phyloP scores from a whole-genome alignment of 106 monocot species.

The Hemerocallis citrina region DNA sequence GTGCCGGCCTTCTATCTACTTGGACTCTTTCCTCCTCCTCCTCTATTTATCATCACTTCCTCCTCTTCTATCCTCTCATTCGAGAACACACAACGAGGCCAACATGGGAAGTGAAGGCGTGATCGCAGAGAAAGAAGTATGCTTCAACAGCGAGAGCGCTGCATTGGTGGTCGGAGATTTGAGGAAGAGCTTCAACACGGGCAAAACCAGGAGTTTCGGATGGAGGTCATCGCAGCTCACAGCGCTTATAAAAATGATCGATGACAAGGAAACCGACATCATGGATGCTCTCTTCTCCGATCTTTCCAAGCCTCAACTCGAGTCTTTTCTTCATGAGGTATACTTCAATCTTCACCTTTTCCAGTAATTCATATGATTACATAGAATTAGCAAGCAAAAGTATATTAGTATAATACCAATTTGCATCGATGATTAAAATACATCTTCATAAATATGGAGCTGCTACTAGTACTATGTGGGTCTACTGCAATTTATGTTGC shows the following conservation, averaged over 20 bases:
- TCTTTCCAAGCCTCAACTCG: conserved; percentile 49
- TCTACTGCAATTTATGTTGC: too few species aligned
- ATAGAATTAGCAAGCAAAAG: too few species aligned
- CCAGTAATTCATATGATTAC: neutral
- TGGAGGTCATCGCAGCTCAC: conserved; percentile 52
- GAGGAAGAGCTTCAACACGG: conserved; percentile 26
- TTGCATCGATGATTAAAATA: too few species aligned
- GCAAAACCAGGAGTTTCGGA: conserved; percentile 45
- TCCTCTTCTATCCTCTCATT: too few species aligned
- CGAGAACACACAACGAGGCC: too few species aligned
- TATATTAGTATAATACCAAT: too few species aligned
- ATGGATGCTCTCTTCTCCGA: conserved; percentile 37
- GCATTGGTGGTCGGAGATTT: conserved; percentile 29
- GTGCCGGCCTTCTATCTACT: too few species aligned
- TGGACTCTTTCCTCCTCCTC: too few species aligned
- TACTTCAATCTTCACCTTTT: too few species aligned
- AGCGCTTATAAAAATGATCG: conserved; percentile 29
- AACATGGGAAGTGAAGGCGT: neutral
- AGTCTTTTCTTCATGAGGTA: conserved; percentile 59
- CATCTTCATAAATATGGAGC: too few species aligned
- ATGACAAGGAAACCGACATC: conserved; percentile 52
- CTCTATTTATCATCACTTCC: too few species aligned
- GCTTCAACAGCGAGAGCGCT: conserved; percentile 13
- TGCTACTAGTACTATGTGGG: too few species aligned
- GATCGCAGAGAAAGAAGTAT: neutral